Evolutionary conservation across 2,329 filamentous ascomycete genomes (phyloP).

Genomic region (Cylindrodendrum hubeiense): DNA sequence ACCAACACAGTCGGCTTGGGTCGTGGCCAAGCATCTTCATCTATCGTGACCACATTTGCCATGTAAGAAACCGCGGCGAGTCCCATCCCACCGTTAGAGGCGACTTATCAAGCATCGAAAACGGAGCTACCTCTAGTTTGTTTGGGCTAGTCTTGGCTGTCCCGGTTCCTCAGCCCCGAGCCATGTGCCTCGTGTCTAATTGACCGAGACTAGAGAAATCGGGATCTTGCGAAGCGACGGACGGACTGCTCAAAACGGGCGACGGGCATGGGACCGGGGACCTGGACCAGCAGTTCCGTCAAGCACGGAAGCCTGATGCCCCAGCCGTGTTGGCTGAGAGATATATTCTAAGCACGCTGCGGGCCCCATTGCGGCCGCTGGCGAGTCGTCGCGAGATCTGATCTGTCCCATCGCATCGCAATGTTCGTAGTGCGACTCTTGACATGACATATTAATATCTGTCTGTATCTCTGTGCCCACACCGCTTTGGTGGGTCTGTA

Average conservation of each 20-base stretch:
- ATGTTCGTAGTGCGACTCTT: slow-evolving; percentile 27
- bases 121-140: slow-evolving; percentile 8
- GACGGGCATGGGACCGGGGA: slow-evolving; percentile 12
- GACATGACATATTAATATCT: slow-evolving; percentile 47
- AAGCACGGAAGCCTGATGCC: neutral
- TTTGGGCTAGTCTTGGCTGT: slow-evolving; percentile 6
- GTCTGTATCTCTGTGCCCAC: slow-evolving; percentile 45
- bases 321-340: slow-evolving; percentile 13
- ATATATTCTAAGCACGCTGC: slow-evolving; percentile 29
- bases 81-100: neutral
- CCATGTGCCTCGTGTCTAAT: slow-evolving; percentile 16
- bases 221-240: slow-evolving; percentile 1
- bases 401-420: slow-evolving; percentile 41
- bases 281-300: slow-evolving; percentile 8
- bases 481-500: slow-evolving; percentile 40
- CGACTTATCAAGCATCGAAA: slow-evolving; percentile 8
- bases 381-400: slow-evolving; percentile 38
- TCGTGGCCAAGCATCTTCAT: slow-evolving; percentile 3
- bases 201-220: slow-evolving; percentile 25
- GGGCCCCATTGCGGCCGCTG: slow-evolving; percentile 41
- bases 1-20: neutral
- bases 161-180: slow-evolving; percentile 4
- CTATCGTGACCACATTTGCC: neutral
- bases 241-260: neutral
- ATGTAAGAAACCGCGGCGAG: neutral